Base-by-base conservation (phyloP, 768 basidiomycete species). In the Ramaria rubella region DNA sequence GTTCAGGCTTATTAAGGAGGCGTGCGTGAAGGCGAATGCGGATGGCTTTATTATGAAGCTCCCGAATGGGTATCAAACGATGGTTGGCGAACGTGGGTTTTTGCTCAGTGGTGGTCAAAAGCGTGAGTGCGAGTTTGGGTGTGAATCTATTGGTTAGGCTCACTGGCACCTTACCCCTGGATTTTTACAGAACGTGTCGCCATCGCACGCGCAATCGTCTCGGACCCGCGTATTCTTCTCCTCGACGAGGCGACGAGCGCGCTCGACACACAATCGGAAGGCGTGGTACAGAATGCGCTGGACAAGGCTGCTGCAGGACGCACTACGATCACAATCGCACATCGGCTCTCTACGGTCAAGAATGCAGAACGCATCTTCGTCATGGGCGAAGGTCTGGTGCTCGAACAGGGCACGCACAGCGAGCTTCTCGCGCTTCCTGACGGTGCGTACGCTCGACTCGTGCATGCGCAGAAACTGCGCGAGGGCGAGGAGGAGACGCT, bases 31-130 rank as follows among this genome's bases (percentile, higher is more conserved):
- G 67, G 84, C 92, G 2, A 94, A 94, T 63, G 91, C 90, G 0
- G 87, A 94, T 61, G 85, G 84, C n/a, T 94, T 94, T 68, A 84
- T 94, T 60, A 75, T 73, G 57, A 89, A 89, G 64, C 72, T 94
- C 4, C 90, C 92, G 0, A 68, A 82, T 17, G 89, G 89, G 1
- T 94, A 94, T 64, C 86, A 92, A 36, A 94, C 91, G 9, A 75
- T 90, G 75, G 91, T 93, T 29, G 91, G 90, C 33, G 91, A 94
- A 68, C 82, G 89, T 55, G 91, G 91, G 1, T 90, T 92, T 76
- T 71, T 93, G 31, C 72, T 93, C 2, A 86, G 83, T 36, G 90
- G 91, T 57, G 90, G 90, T 19, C 90, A 92, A 72, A 92, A 92
- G 69, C 83, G 63, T 61, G 30, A 27, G 62, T 43, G 3, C 21